A percentile compares a stretch with the other conserved stretches of the same genome.
phyloP scores from a whole-genome alignment of 2,329 filamentous ascomycete species.

The Fusarium nisikadoi region DNA sequence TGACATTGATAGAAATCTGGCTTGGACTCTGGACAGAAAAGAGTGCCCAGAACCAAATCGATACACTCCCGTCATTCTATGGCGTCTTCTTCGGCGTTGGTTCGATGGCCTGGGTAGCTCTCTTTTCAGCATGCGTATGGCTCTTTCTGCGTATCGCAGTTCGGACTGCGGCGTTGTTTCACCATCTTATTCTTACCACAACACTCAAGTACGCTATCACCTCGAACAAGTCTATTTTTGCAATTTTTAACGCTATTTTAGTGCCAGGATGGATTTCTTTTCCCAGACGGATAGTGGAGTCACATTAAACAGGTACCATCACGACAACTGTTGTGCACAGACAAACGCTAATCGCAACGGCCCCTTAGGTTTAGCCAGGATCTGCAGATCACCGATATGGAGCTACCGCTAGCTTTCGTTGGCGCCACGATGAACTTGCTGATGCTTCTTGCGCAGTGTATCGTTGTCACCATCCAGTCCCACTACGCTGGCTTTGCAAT shows the following conservation, averaged over 20 bases:
- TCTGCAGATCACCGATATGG: slow-evolving; percentile 2
- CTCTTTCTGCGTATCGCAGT: neutral
- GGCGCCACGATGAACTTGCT: neutral
- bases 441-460: neutral
- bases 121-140: neutral
- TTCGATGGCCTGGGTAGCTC: neutral
- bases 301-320: neutral
- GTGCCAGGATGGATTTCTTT: neutral
- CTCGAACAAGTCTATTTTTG: accelerated
- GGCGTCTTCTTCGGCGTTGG: neutral
- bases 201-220: neutral
- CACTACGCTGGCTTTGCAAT: neutral
- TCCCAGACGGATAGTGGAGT: neutral
- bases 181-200: neutral
- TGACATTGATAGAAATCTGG: neutral
- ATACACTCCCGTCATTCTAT: neutral
- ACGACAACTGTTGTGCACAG: neutral
- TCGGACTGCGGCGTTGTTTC: neutral
- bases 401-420: neutral
- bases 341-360: neutral
- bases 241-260: accelerated
- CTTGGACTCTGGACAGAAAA: neutral
- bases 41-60: neutral
- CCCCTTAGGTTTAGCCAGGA: neutral
- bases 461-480: neutral